Percentiles rank a stretch among this genome's conserved stretches.
Conservation (phyloP, 805 yeast genomes). For the Grigorovia humatica region DNA sequence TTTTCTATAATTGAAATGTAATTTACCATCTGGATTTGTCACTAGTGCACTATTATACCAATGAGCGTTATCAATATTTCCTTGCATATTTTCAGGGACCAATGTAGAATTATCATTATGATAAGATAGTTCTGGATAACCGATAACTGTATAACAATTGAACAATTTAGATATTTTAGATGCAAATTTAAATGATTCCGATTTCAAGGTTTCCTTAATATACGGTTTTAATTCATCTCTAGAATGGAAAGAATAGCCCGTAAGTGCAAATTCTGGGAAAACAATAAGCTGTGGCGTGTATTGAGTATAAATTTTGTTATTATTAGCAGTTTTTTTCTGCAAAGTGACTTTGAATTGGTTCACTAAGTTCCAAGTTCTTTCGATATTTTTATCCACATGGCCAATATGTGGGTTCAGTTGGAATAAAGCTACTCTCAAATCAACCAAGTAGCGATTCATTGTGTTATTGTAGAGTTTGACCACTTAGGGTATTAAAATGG, state of each 20-base stretch:
- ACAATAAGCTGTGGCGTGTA: constrained; percentile 52
- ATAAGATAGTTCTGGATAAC: constrained; percentile 60
- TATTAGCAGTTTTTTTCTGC: neutral
- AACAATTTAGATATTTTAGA: constrained; percentile 37
- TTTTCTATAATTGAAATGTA: constrained; percentile 63
- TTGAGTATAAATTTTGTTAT: neutral
- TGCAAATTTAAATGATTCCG: constrained; percentile 50
- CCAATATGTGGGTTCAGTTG: constrained; percentile 63
- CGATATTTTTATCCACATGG: constrained; percentile 42
- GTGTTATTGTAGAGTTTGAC: neutral
- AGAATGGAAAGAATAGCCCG: constrained; percentile 65
- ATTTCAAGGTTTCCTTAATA: constrained; percentile 35
- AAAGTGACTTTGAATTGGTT: constrained; percentile 16
- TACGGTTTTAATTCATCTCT: constrained; percentile 43
- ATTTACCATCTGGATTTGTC: constrained; percentile 45
- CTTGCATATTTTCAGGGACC: constrained; percentile 2
- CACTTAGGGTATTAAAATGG: neutral
- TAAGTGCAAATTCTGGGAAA: constrained; percentile 74
- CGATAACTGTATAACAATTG: constrained; percentile 61
- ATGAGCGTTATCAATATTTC: constrained; percentile 4
- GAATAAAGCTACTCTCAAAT: constrained; percentile 49
- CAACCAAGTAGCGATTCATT: constrained; percentile 26
- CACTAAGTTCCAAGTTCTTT: constrained; percentile 36
- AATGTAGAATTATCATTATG: neutral
- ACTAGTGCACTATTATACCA: constrained; percentile 68